A percentile compares a stretch with the other conserved stretches of the same genome.
phyloP scores from a whole-genome alignment of 805 yeast genomes.

The Candida maesae region DNA sequence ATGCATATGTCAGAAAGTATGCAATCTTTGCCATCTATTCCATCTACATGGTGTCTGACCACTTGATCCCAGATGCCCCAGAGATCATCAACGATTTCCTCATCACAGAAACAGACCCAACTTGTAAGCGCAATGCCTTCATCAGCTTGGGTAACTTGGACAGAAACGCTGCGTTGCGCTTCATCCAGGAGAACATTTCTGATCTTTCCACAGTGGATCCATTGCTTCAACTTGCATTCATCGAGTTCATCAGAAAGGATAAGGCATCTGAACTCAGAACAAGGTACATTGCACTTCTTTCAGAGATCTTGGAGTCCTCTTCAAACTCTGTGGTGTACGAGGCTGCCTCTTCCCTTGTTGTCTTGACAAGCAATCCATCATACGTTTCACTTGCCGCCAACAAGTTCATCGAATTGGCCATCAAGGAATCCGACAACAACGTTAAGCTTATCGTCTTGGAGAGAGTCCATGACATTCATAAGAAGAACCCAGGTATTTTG shows the following conservation, averaged over 20 bases:
- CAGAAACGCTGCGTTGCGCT: constrained; percentile 80
- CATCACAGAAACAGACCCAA: constrained; percentile 81
- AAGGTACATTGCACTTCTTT: constrained; percentile 67
- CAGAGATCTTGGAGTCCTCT: constrained; percentile 66
- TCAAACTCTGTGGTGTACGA: constrained; percentile 79
- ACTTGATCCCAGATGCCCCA: constrained; percentile 93
- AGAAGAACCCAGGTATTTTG: constrained; percentile 72
- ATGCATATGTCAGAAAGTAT: constrained; percentile 95
- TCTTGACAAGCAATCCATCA: constrained; percentile 57
- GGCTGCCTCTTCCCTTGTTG: constrained; percentile 77
- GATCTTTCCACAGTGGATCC: constrained; percentile 69
- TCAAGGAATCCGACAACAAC: constrained; percentile 91
- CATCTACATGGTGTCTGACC: constrained; percentile 77
- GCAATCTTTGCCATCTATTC: constrained; percentile 90
- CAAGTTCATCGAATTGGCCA: constrained; percentile 83
- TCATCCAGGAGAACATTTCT: constrained; percentile 66
- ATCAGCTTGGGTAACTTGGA: constrained; percentile 78
- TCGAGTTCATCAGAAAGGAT: constrained; percentile 88
- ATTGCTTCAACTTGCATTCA: constrained; percentile 79
- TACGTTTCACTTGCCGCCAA: constrained; percentile 76
- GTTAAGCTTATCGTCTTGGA: constrained; percentile 90
- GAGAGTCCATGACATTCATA: constrained; percentile 73
- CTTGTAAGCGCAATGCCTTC: constrained; percentile 94
- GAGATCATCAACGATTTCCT: constrained; percentile 73
- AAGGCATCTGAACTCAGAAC: constrained; percentile 59